Conservation (phyloP, 176 grass and related monocot species). For the Carex scoparia region DNA sequence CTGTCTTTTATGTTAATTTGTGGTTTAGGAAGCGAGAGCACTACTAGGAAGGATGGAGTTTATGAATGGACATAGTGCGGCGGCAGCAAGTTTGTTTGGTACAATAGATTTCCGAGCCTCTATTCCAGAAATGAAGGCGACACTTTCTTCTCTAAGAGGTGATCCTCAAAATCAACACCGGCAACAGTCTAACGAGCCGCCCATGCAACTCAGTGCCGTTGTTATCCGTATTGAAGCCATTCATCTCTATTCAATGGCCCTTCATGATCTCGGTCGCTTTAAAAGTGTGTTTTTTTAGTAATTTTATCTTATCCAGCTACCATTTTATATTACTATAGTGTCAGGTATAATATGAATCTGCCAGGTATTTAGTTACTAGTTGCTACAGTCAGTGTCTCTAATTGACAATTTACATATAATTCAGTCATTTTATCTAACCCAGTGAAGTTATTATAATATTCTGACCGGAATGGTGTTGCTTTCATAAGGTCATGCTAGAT, state of each 20-base stretch:
- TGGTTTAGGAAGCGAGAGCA: slow-evolving; percentile 88
- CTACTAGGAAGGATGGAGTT: slow-evolving; percentile 94
- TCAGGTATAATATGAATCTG: slow-evolving; percentile 11
- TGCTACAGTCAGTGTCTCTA: neutral
- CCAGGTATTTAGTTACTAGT: neutral
- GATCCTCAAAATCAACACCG: slow-evolving; percentile 44
- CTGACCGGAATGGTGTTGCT: neutral
- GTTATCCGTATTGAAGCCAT: slow-evolving; percentile 76
- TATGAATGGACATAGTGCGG: slow-evolving; percentile 82
- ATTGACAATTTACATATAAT: neutral
- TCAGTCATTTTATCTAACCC: neutral
- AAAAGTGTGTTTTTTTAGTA: slow-evolving; percentile 46
- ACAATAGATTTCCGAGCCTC: slow-evolving; percentile 73
- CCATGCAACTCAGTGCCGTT: slow-evolving; percentile 83
- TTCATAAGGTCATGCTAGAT: neutral
- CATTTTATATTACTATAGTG: slow-evolving; percentile 8
- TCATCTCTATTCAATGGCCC: slow-evolving; percentile 84
- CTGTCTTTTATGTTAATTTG: slow-evolving; percentile 11
- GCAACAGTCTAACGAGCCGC: slow-evolving; percentile 42
- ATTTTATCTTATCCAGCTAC: neutral
- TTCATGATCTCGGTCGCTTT: slow-evolving; percentile 89
- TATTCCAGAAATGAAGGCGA: slow-evolving; percentile 73
- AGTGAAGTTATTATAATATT: neutral
- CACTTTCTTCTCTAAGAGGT: slow-evolving; percentile 67
- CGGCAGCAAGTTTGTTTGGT: slow-evolving; percentile 76